Evolutionary conservation across 441 rosid species (phyloP), one percentile per base, ranked within the genome.

Genomic region (Biscutella auriculata): DNA sequence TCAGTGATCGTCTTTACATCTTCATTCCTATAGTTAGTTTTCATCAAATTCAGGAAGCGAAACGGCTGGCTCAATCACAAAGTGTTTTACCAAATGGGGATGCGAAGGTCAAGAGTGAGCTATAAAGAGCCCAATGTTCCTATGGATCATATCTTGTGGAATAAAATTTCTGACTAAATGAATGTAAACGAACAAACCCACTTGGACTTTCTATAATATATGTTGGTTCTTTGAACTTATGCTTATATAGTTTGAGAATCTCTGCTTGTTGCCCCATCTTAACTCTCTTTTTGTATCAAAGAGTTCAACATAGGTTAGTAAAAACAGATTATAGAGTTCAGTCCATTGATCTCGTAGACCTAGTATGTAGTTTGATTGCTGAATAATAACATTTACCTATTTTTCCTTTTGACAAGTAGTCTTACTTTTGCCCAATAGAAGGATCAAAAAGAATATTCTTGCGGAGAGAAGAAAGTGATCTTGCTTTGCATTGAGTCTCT

Each of bases 61-160:
- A 84, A 67, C 77, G 88, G 57, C 72, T 72, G 70, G 85, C 88
- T 4, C 94, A 85, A 43, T 75, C 81, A 2, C 96, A 85, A 73
- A 81, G 71, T 62, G 70, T 68, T 17, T 77, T 88, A 46, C 93
- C 95, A 39, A 88, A 91, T 75, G 96, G 98, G 60, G 96, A 91
- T 59, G 77, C 80, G 51, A 88, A 82, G 67, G 78, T 84, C 50
- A 82, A 91, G 73, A 27, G 70, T 9, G 96, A 88, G 71, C 73
- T 58, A 42, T 85, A 73, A 71, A 67, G 2, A 25, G 10, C 4
- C 19, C 4, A 23, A 0, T 12, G 5, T 50, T n/a, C n/a, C 4
- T 21, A 7, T 35, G 10, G 15, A 17, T 45, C 32, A 19, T 63
- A 19, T 36, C 25, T 58, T 43, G 29, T 60, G 44, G 56, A 52